Evolutionary conservation across 2,329 filamentous ascomycete genomes (phyloP).

Genomic region (Cladophialophora immunda): DNA sequence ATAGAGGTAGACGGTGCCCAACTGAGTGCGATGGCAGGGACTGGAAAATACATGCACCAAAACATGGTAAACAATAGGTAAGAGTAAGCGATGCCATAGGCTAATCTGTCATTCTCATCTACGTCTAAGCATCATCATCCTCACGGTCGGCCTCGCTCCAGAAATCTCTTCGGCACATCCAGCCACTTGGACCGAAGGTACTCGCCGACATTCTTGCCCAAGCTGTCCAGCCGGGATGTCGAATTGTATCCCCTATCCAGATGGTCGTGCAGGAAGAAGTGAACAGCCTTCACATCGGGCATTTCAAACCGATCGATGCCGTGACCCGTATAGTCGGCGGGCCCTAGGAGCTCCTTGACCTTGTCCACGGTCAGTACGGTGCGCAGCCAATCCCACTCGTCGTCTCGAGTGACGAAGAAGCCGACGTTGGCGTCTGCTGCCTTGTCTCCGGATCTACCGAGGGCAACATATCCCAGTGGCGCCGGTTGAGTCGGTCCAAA

Average conservation of each 20-base stretch:
- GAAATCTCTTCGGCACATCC: background rate
- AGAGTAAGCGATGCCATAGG: no score
- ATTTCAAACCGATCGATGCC: slow-evolving; percentile 8
- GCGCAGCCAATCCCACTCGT: slow-evolving; percentile 57
- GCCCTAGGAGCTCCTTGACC: slow-evolving; percentile 31
- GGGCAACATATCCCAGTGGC: slow-evolving; percentile 47
- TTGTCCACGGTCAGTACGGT: slow-evolving; percentile 28
- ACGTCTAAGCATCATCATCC: no score
- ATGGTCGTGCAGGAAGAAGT: background rate
- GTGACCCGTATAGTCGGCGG: slow-evolving; percentile 27
- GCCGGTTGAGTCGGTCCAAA: slow-evolving; percentile 36
- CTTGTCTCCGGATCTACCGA: slow-evolving; percentile 54
- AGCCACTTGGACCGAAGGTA: background rate
- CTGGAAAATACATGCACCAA: no score
- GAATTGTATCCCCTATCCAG: background rate
- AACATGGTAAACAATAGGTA: no score
- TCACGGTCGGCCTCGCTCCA: background rate
- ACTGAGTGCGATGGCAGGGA: no score
- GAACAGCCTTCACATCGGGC: background rate
- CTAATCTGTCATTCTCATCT: no score
- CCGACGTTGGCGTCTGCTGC: slow-evolving; percentile 56
- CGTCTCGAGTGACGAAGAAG: slow-evolving; percentile 53
- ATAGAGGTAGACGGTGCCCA: no score
- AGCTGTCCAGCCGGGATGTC: background rate
- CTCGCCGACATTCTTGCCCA: background rate